A percentile compares a stretch with the other conserved stretches of the same genome.
These are phyloP conservation scores for Triticum timopheevii DNA, from an alignment of 176 grass and related monocot species.

Conservation along the genomic window DNA sequence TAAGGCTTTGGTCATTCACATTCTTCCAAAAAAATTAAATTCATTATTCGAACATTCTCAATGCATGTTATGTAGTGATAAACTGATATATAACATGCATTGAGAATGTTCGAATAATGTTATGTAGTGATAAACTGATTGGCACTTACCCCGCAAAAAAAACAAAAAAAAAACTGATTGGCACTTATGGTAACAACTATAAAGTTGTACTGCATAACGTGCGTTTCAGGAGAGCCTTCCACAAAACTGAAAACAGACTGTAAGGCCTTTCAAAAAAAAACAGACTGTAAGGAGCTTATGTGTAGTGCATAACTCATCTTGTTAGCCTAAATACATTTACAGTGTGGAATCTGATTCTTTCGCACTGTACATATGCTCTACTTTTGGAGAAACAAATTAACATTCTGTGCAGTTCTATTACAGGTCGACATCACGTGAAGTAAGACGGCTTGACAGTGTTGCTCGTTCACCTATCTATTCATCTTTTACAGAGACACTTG, in stretches of 20 bases:
- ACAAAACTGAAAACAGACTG: neutral
- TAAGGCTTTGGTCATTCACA: neutral
- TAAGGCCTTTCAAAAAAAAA: neutral
- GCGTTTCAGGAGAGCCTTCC: neutral
- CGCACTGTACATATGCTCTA: neutral
- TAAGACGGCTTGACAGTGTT: conserved; percentile 89
- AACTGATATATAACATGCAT: too few species aligned
- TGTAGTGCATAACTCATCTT: neutral
- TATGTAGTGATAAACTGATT: too few species aligned
- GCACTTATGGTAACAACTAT: neutral
- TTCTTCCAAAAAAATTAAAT: too few species aligned
- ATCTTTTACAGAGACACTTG: conserved; percentile 90
- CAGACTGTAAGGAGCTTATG: neutral
- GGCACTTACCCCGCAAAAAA: too few species aligned
- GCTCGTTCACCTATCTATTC: conserved; percentile 97
- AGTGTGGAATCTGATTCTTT: neutral
- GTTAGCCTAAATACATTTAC: neutral
- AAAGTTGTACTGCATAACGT: neutral
- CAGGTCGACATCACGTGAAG: conserved; percentile 94
- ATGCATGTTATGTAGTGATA: neutral
- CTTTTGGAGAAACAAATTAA: conserved; percentile 33
- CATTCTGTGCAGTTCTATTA: conserved; percentile 56
- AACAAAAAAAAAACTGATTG: neutral
- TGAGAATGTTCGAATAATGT: too few species aligned
- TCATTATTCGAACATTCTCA: neutral